These are phyloP conservation scores for Eudorina sp. DNA, from an alignment of 139 green algal species.

Conservation along the genomic window DNA sequence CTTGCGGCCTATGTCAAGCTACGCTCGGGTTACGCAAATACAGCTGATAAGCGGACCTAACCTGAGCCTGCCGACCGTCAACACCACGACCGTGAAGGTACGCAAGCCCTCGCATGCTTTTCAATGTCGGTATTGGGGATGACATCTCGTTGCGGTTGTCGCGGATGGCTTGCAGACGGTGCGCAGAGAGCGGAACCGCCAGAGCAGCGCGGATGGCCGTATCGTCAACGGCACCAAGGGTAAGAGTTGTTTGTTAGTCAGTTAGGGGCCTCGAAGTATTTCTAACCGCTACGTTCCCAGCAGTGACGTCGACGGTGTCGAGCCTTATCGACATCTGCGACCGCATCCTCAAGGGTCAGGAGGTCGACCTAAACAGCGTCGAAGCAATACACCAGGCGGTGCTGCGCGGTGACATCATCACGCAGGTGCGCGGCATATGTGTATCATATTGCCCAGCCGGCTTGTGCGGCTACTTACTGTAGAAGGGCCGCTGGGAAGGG, in stretches of 20 bases:
- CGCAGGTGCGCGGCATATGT: constrained; percentile 41
- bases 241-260: neutral
- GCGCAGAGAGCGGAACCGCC: constrained; percentile 34
- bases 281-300: neutral
- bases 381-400: constrained; percentile 49
- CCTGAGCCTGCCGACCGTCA: constrained; percentile 2
- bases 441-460: too few species aligned
- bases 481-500: too few species aligned
- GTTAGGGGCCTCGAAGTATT: neutral
- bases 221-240: constrained; percentile 39
- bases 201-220: constrained; percentile 44
- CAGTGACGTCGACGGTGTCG: constrained; percentile 49
- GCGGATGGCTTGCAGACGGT: neutral
- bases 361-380: constrained; percentile 46
- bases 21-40: constrained; percentile 6
- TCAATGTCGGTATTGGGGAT: neutral
- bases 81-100: constrained; percentile 29
- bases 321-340: constrained; percentile 53
- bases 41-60: constrained; percentile 39
- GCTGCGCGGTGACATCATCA: constrained; percentile 49
- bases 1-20: neutral
- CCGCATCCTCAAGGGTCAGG: constrained; percentile 41
- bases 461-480: too few species aligned
- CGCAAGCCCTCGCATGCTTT: neutral
- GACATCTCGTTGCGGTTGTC: too few species aligned